Conservation (phyloP, 1,284 basidiomycete species). For the Neonothopanus nambi region DNA sequence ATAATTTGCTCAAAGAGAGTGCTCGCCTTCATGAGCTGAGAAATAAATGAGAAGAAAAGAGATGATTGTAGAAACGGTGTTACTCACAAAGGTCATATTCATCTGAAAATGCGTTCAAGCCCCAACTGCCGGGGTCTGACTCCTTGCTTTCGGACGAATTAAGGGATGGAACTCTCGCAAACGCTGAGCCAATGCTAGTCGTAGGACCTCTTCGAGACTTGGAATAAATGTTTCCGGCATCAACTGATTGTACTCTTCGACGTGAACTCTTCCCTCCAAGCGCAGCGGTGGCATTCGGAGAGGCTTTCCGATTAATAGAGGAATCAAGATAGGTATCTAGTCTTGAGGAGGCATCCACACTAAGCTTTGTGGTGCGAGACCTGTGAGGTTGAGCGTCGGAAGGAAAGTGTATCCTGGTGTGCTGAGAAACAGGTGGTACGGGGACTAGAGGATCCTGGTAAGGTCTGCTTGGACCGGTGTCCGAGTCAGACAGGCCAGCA, state of each 20-base stretch:
- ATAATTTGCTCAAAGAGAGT: conserved; percentile 11
- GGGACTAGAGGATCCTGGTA: background rate
- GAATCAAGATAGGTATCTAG: background rate
- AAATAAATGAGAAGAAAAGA: conserved; percentile 7
- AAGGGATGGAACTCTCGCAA: conserved; percentile 16
- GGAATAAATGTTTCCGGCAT: conserved; percentile 4
- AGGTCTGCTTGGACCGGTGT: conserved; percentile 8
- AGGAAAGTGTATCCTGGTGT: conserved; percentile 9
- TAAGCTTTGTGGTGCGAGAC: background rate
- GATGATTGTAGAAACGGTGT: conserved; percentile 11
- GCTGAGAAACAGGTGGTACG: background rate
- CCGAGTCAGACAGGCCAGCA: conserved; percentile 6
- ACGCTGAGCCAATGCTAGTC: conserved; percentile 1
- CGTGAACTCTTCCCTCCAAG: background rate
- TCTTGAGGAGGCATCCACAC: background rate
- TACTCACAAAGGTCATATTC: conserved; percentile 76
- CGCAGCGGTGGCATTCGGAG: background rate
- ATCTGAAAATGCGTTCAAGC: conserved; percentile 47
- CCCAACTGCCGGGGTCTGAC: conserved; percentile 14
- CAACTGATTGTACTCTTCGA: conserved; percentile 14
- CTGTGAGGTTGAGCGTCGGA: background rate
- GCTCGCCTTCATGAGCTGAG: conserved; percentile 67
- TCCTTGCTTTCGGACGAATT: conserved; percentile 15
- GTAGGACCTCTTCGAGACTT: conserved; percentile 1
- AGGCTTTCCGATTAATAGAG: background rate